phyloP scores from a whole-genome alignment of 2,329 filamentous ascomycete genomes.

The Basipetospora chlamydospora region DNA sequence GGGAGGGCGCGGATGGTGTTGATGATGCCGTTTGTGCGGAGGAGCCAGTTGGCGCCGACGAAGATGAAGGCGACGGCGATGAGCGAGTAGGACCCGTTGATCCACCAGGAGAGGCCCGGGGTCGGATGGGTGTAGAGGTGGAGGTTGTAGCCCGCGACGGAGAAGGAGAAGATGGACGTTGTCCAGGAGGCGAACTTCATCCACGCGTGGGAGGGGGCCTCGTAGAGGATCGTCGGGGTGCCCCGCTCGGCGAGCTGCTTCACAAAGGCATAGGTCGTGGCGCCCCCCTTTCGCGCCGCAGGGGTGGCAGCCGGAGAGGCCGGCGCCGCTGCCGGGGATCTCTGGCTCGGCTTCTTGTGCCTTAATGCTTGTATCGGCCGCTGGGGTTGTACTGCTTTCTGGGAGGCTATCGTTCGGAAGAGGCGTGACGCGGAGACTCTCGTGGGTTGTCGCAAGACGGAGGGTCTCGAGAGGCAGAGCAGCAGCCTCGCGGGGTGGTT shows the following conservation, averaged over 20 bases:
- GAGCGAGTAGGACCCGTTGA: constrained; percentile 40
- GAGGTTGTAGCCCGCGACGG: constrained; percentile 35
- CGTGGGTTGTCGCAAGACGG: constrained; percentile 6
- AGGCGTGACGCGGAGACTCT: constrained; percentile 2
- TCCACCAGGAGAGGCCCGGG: constrained; percentile 37
- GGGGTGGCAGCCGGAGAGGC: constrained; percentile 7
- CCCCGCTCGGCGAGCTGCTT: constrained; percentile 40
- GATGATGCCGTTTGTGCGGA: constrained; percentile 43
- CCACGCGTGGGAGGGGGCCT: constrained; percentile 47
- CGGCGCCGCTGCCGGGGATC: constrained; percentile 4
- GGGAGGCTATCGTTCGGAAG: constrained; percentile 8
- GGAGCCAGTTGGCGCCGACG: constrained; percentile 45
- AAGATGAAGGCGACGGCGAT: constrained; percentile 44
- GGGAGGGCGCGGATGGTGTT: constrained; percentile 41
- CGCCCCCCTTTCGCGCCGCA: constrained; percentile 7
- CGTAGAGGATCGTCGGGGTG: constrained; percentile 47
- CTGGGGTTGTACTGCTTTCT: not conserved
- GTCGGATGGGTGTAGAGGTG: constrained; percentile 33
- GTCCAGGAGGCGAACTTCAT: constrained; percentile 47
- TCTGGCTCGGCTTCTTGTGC: not conserved
- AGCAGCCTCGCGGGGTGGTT: constrained; percentile 2
- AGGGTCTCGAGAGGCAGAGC: constrained; percentile 1
- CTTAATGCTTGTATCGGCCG: not conserved
- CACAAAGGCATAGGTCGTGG: constrained; percentile 28
- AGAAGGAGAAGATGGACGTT: constrained; percentile 37